Evolutionary conservation across 2,329 filamentous ascomycete genomes (phyloP), one percentile per base, ranked within the genome.

Genomic region (Monosporascus sp.): DNA sequence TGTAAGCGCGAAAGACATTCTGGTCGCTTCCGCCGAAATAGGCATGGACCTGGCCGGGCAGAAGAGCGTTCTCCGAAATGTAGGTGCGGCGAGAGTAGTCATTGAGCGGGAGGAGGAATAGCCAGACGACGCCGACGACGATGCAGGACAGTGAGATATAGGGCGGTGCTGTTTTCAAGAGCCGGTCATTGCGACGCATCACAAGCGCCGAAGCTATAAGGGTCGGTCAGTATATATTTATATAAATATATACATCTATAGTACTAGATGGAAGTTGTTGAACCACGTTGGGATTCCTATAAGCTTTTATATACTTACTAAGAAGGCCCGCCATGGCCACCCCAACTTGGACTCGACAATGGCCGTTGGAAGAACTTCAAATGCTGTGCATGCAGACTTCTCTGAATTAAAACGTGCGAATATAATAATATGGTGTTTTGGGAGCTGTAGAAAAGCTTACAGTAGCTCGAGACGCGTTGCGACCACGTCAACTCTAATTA

Each of bases 11-110:
- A 66, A 97, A 92, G 59, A 97, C 84, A 71, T 97, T 89, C 75
- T 97, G 92, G 69, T 99, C 94, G 70, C 91, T 96, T 19, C 94
- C 94, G 7, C 90, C 87, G 68, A 99, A 99, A 72, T 99, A 99
- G 1, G 94, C 96, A 73, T 97, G 93, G 8, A 97, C 94, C 72
- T 99, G 94, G 2, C 92, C 94, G 0, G 94, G 94, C 16, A 99
- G 78, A 36, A 99, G 84, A 11, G 94, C 94, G 70, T 99, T 99
- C 71, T 99, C 94, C 44, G 93, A 97, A 54, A 99, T 94, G 71
- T 99, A 99, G 1, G 93, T 99, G 56, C 83, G 81, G 60, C 94
- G 85, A 49, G 91, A 96, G 75, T 97, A 96, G 61, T 92, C 83
- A 71, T 97, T 83, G 51, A 97, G 80, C 3, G 94, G 94, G 1